phyloP scores from a whole-genome alignment of 1,284 basidiomycete genomes.

The Ustilago xerochloae region DNA sequence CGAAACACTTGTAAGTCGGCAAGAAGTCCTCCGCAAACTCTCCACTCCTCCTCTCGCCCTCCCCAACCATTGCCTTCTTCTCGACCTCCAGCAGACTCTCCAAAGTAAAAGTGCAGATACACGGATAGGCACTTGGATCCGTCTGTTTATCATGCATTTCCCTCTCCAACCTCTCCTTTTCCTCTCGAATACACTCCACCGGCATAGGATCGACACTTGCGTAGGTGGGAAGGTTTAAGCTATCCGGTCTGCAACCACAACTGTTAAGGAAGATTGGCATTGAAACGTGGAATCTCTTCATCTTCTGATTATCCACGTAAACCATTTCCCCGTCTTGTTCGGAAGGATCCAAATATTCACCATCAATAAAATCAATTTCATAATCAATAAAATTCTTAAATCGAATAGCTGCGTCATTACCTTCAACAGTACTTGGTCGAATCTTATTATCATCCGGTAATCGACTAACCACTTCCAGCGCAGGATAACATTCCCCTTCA shows the following conservation, averaged over 20 bases:
- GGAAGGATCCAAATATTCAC: background rate
- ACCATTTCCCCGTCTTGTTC: conserved; percentile 11
- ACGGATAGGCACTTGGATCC: conserved; percentile 22
- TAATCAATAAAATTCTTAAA: conserved; percentile 31
- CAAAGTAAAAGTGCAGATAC: conserved; percentile 33
- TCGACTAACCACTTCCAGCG: conserved; percentile 21
- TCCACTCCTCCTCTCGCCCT: no score
- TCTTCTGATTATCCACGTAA: conserved; percentile 31
- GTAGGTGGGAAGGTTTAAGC: conserved; percentile 34
- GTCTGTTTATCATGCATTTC: conserved; percentile 19
- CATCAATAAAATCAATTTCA: conserved; percentile 45
- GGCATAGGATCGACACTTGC: conserved; percentile 36
- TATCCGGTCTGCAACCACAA: conserved; percentile 30
- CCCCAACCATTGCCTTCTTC: no score
- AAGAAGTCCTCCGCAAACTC: no score
- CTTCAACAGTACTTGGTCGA: conserved; percentile 27
- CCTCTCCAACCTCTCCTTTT: background rate
- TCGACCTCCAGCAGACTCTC: conserved; percentile 33
- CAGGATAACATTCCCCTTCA: conserved; percentile 21
- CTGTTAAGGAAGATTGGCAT: conserved; percentile 24
- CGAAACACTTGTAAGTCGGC: no score
- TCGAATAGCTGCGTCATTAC: conserved; percentile 34
- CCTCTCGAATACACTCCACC: conserved; percentile 3
- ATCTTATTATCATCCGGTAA: conserved; percentile 31
- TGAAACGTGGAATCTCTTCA: conserved; percentile 39